phyloP scores from a whole-genome alignment of 495 filamentous ascomycete species.

The Neurospora sublineolata region DNA sequence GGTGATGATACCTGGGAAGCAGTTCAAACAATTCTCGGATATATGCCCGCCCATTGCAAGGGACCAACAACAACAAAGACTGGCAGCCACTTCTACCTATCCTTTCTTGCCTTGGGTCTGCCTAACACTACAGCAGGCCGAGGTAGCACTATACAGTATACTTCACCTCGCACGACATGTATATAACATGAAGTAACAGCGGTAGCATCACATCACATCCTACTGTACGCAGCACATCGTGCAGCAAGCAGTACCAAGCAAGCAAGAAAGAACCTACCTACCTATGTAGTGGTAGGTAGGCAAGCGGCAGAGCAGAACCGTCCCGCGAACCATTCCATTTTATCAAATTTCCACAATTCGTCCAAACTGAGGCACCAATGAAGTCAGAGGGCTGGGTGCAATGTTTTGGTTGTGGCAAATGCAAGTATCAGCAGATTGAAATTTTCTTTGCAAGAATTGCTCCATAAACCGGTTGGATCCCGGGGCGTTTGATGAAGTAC shows the following conservation, averaged over 20 bases:
- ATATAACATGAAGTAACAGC: not conserved
- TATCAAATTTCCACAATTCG: not conserved
- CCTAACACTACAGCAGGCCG: not conserved
- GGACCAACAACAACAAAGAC: not conserved
- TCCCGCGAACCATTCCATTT: not conserved
- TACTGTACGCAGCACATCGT: not conserved
- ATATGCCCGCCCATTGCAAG: not conserved
- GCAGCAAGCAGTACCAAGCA: not conserved
- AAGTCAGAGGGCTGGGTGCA: not conserved
- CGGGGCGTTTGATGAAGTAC: not conserved
- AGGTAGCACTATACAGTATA: not conserved
- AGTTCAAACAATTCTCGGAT: not conserved
- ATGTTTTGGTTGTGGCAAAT: not conserved
- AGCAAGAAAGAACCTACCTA: not conserved
- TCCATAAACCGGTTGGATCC: not conserved
- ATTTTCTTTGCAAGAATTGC: not conserved
- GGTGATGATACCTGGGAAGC: not conserved
- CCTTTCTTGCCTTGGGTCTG: not conserved
- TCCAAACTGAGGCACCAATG: not conserved
- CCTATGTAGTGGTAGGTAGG: not conserved
- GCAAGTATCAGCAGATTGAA: not conserved
- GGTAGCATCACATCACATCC: not conserved
- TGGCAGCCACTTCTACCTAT: not conserved
- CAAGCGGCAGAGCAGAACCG: not conserved
- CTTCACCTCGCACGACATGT: not conserved